A percentile compares a stretch with the other conserved stretches of the same genome.
These are phyloP conservation scores for Trypanosoma theileri DNA, from an alignment of 208 protist genomes.

Conservation along the genomic window DNA sequence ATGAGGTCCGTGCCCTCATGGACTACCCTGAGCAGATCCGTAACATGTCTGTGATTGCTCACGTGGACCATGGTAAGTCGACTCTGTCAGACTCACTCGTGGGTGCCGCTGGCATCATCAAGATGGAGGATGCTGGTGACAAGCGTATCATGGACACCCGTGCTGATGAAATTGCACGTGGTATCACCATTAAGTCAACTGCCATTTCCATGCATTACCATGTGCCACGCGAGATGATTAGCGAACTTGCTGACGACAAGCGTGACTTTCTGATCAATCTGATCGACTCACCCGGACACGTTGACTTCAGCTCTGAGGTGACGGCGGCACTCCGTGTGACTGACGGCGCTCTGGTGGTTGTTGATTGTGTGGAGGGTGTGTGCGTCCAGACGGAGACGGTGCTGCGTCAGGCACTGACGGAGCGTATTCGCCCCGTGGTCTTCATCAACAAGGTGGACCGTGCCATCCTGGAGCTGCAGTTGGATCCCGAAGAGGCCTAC, in stretches of 20 bases:
- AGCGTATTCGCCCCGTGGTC: slow-evolving; percentile 98
- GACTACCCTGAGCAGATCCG: slow-evolving; percentile 69
- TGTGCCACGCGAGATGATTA: slow-evolving; percentile 74
- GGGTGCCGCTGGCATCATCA: slow-evolving; percentile 95
- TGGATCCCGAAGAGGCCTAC: slow-evolving; percentile 85
- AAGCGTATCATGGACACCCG: slow-evolving; percentile 75
- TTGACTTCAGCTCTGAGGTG: slow-evolving; percentile 99
- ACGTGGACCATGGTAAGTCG: slow-evolving; percentile 79
- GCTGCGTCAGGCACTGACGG: slow-evolving; percentile 91
- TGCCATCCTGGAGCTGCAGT: slow-evolving; percentile 91
- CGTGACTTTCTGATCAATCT: slow-evolving; percentile 96
- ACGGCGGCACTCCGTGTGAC: slow-evolving; percentile 99
- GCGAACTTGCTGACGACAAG: slow-evolving; percentile 55
- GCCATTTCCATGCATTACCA: slow-evolving; percentile 98
- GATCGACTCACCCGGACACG: slow-evolving; percentile 94
- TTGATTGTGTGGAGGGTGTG: slow-evolving; percentile 99
- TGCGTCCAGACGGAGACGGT: slow-evolving; percentile 99
- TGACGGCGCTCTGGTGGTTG: slow-evolving; percentile 99
- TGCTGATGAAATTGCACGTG: slow-evolving; percentile 93
- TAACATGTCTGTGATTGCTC: slow-evolving; percentile 82
- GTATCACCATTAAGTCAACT: slow-evolving; percentile 99
- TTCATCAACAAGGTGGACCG: slow-evolving; percentile 99
- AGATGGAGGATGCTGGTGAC: slow-evolving; percentile 74
- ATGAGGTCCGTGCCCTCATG: slow-evolving; percentile 77
- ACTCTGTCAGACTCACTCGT: slow-evolving; percentile 98